These are phyloP conservation scores for Chernovozyma aurita DNA, from an alignment of 1,139 yeast species.

Conservation along the genomic window DNA sequence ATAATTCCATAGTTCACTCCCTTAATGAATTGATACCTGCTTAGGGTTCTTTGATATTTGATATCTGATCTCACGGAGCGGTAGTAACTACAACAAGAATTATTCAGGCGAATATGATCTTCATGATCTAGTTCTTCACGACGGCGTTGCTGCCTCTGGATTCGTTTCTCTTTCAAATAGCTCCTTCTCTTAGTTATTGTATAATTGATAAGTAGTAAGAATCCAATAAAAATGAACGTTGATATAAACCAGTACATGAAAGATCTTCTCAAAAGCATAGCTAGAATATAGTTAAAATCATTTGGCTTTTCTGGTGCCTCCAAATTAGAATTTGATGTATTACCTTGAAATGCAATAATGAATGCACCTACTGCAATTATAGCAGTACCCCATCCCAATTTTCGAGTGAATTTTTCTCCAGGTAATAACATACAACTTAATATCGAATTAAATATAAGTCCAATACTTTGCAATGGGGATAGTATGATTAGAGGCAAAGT, in stretches of 20 bases:
- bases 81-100: not conserved
- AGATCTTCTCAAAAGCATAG: conserved; percentile 21
- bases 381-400: conserved; percentile 60
- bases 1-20: conserved; percentile 66
- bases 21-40: conserved; percentile 26
- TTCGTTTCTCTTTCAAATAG: conserved; percentile 10
- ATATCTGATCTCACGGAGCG: not conserved
- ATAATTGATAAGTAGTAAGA: conserved; percentile 22
- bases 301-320: conserved; percentile 18
- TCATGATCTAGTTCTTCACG: not conserved
- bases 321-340: conserved; percentile 14
- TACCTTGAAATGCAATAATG: conserved; percentile 73
- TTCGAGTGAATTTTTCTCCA: conserved; percentile 60
- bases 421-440: conserved; percentile 66
- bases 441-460: conserved; percentile 75
- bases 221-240: conserved; percentile 28
- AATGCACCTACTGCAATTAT: conserved; percentile 73
- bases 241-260: conserved; percentile 37
- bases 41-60: conserved; percentile 7
- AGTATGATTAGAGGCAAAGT: conserved; percentile 77
- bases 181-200: conserved; percentile 11
- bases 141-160: not conserved
- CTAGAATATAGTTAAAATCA: conserved; percentile 24
- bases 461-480: conserved; percentile 83
- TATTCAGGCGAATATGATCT: not conserved